A percentile compares a stretch with the other conserved stretches of the same genome.
Evolutionary conservation across 1,284 basidiomycete species (phyloP).

Genomic region (Ustilago curta): DNA sequence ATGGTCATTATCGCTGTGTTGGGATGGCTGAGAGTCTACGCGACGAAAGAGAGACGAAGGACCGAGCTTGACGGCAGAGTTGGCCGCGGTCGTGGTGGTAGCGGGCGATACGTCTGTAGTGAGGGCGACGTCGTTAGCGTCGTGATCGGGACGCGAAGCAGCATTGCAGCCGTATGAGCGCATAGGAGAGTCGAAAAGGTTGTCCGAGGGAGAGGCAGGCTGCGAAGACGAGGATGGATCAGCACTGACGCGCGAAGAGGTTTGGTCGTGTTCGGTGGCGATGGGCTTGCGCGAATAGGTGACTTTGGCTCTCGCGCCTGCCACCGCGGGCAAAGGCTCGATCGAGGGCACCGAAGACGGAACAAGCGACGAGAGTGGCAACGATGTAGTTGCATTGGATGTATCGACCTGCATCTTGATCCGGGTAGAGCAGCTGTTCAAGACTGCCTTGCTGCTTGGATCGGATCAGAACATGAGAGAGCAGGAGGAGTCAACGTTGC

Average conservation of each 20-base stretch:
- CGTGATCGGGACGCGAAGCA: slow-evolving; percentile 7
- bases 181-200: slow-evolving; percentile 43
- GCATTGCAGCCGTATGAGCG: slow-evolving; percentile 27
- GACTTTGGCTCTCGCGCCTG: slow-evolving; percentile 29
- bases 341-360: slow-evolving; percentile 46
- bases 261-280: slow-evolving; percentile 3
- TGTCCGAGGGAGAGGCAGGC: slow-evolving; percentile 25
- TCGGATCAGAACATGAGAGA: slow-evolving; percentile 7
- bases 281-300: slow-evolving; percentile 43
- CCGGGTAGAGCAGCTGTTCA: neutral
- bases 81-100: slow-evolving; percentile 24
- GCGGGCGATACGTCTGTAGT: slow-evolving; percentile 33
- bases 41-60: slow-evolving; percentile 30
- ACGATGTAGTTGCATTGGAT: slow-evolving; percentile 13
- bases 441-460: slow-evolving; percentile 1
- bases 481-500: neutral
- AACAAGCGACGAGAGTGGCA: slow-evolving; percentile 40
- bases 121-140: slow-evolving; percentile 22
- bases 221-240: slow-evolving; percentile 31
- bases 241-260: neutral
- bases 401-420: slow-evolving; percentile 36
- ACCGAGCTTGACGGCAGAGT: slow-evolving; percentile 31
- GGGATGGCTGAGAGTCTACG: slow-evolving; percentile 33
- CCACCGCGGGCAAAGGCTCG: slow-evolving; percentile 10
- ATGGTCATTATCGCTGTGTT: slow-evolving; percentile 17